These are phyloP conservation scores for Millerago galiae DNA, from an alignment of 805 yeast species.

Conservation along the genomic window DNA sequence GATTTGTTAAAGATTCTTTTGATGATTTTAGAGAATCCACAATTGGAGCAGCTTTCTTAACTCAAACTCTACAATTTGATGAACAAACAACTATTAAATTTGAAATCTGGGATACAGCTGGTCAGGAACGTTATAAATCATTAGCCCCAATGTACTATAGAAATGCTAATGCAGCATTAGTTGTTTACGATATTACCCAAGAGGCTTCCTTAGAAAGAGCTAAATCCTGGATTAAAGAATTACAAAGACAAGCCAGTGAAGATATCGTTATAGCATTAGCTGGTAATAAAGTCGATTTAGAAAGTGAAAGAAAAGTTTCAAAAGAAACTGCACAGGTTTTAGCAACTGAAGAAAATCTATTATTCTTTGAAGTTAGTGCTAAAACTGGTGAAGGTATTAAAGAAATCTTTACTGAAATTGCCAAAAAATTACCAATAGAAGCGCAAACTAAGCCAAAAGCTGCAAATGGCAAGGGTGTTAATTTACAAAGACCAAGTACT, in stretches of 20 bases:
- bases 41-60: conserved; percentile 97
- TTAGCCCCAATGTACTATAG: conserved; percentile 81
- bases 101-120: conserved; percentile 83
- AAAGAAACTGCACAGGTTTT: conserved; percentile 45
- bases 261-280: conserved; percentile 60
- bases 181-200: conserved; percentile 71
- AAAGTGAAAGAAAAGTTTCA: conserved; percentile 38
- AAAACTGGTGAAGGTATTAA: conserved; percentile 47
- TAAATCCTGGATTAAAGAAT: conserved; percentile 70
- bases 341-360: conserved; percentile 43
- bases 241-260: conserved; percentile 59
- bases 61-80: conserved; percentile 59
- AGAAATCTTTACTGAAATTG: conserved; percentile 43
- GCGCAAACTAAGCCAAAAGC: conserved; percentile 18
- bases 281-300: conserved; percentile 73
- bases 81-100: conserved; percentile 37
- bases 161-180: conserved; percentile 73
- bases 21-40: conserved; percentile 83
- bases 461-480: conserved; percentile 23
- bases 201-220: conserved; percentile 60
- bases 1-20: conserved; percentile 70
- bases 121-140: conserved; percentile 82
- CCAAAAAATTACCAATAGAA: conserved; percentile 35
- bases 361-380: conserved; percentile 53
- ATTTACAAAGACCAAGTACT: conserved; percentile 38